These are phyloP conservation scores for Podochytrium sp. DNA, from an alignment of 192 early-diverging fungal species.

Conservation along the genomic window DNA sequence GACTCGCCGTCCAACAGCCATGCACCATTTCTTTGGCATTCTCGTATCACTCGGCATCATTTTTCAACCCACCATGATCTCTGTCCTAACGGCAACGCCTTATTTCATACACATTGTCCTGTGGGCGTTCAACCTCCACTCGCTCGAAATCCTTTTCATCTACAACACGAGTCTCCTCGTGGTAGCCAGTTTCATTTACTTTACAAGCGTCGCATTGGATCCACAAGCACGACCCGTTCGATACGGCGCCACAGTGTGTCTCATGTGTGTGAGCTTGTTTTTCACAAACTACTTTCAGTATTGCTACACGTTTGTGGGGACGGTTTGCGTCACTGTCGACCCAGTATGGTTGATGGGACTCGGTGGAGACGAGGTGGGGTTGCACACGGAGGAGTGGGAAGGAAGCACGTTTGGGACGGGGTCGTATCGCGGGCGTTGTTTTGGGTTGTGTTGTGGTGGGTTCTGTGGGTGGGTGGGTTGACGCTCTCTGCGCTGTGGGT, in stretches of 20 bases:
- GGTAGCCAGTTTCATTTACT: background rate
- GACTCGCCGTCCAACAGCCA: background rate
- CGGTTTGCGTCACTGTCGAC: background rate
- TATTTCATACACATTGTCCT: background rate
- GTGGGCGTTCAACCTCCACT: background rate
- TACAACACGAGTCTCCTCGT: background rate
- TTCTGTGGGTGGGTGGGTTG: background rate
- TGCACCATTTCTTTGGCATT: slow-evolving; percentile 6
- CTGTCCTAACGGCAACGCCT: background rate
- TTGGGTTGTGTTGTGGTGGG: slow-evolving; percentile 1
- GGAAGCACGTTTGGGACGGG: background rate
- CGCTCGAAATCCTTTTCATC: background rate
- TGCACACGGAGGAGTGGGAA: background rate
- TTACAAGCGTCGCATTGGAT: background rate
- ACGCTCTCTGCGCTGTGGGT: background rate
- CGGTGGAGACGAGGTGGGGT: background rate
- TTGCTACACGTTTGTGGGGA: background rate
- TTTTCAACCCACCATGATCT: background rate
- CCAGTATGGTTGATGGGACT: background rate
- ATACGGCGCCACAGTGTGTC: background rate
- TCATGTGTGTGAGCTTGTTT: background rate
- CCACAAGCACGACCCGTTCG: background rate
- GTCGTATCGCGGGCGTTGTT: background rate
- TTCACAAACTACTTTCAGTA: slow-evolving; percentile 22
- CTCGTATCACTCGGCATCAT: background rate